Evolutionary conservation across 1,284 basidiomycete species (phyloP), one percentile per base, ranked within the genome.

Genomic region (Moniliella sp.): DNA sequence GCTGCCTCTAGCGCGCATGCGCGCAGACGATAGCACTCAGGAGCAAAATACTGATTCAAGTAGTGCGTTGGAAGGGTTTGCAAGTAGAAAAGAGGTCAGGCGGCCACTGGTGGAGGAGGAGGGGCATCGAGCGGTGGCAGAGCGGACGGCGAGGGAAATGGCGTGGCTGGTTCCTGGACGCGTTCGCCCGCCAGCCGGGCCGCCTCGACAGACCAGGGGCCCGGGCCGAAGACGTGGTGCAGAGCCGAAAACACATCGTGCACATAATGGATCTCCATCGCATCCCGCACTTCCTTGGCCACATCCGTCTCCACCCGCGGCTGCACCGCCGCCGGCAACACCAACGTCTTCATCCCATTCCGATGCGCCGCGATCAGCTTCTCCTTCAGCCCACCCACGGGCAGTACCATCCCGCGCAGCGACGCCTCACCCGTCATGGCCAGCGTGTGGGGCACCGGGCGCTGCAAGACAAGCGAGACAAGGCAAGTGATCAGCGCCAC

Each of bases 401-500:
- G 53, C 15, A 58, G 37, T 4, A 58, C n/a, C 48, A 59, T 55
- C 7, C 56, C 56, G 8, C 52, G 44, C 26, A 59, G 36, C 31
- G 51, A 56, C 8, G 57, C 52, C 32, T 59, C 56, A 13, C 56
- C 56, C 9, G 54, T 59, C 56, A 59, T 59, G 15, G 56, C 56
- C 15, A 59, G 38, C 27, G 48, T 52, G 14, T 52, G 45, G 12
- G 45, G 41, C 11, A 59, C 37, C 10, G 35, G 36, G 23, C 49
- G 34, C 30, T 43, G 39, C 19, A 52, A 50, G 63, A 93, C 78
- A 38, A 94, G 66, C 28, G 77, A 81, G 13, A 93, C 81, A 48
- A 93, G 78, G 1, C 84, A 84, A 19, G 78, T 75, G 31, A 86
- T 61, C 28, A 97, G 76, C 0, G 88, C 88, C 1, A 83, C 91